These are phyloP conservation scores for Thelephora ganbajun DNA, from an alignment of 768 basidiomycete genomes.

Conservation along the genomic window DNA sequence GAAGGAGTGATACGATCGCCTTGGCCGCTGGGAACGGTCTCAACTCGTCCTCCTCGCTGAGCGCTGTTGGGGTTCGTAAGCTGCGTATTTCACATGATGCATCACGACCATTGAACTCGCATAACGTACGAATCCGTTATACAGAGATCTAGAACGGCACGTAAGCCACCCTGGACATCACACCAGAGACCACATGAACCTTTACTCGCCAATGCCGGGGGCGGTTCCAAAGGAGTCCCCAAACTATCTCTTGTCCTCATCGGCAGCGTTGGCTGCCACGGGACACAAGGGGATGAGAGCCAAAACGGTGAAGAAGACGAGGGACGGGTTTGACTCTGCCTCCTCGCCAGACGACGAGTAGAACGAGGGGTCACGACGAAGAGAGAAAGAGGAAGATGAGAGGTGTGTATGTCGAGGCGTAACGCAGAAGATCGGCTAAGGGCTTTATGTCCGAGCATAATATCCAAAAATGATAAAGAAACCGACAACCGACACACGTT, in stretches of 20 bases:
- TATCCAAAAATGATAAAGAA: no score
- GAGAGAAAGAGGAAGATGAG: slow-evolving; percentile 4
- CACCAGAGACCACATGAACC: background rate
- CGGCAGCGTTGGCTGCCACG: slow-evolving; percentile 36
- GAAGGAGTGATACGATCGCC: slow-evolving; percentile 53
- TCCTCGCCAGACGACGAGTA: slow-evolving; percentile 35
- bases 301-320: slow-evolving; percentile 33
- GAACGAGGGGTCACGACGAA: slow-evolving; percentile 12
- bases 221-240: slow-evolving; percentile 91
- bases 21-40: slow-evolving; percentile 41
- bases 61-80: slow-evolving; percentile 13
- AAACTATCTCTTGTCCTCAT: slow-evolving; percentile 36
- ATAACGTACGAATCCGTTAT: slow-evolving; percentile 97
- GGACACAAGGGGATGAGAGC: slow-evolving; percentile 65
- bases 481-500: no score
- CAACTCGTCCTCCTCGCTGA: slow-evolving; percentile 34
- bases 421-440: no score
- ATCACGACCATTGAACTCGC: slow-evolving; percentile 29
- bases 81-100: background rate
- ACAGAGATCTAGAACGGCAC: slow-evolving; percentile 57
- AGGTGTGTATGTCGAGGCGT: no score
- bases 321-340: slow-evolving; percentile 40
- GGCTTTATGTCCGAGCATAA: no score
- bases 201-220: slow-evolving; percentile 67
- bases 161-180: slow-evolving; percentile 3